Evolutionary conservation across 345 rosid genomes (phyloP).

Genomic region (Litchi chinensis): DNA sequence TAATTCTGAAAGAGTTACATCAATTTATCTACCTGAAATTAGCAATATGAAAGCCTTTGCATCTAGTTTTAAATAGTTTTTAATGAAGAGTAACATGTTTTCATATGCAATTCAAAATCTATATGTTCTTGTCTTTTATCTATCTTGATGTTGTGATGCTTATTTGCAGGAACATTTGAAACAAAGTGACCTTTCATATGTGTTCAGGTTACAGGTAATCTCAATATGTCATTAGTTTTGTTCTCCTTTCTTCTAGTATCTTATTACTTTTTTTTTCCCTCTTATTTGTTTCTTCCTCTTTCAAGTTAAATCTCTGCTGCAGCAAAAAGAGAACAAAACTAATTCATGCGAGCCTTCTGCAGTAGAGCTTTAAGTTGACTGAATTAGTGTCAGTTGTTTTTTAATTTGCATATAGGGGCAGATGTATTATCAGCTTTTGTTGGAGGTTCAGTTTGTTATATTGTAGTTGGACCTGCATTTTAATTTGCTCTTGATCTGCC

Average conservation of each 20-base stretch:
- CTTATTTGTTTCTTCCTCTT: background rate
- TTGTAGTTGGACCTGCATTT: background rate
- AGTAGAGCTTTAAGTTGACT: background rate
- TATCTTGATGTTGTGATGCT: conserved; percentile 20
- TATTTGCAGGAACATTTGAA: conserved; percentile 83
- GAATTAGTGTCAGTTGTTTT: background rate
- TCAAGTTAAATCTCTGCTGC: too few species aligned
- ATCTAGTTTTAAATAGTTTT: background rate
- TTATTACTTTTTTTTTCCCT: too few species aligned
- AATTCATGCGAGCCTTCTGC: background rate
- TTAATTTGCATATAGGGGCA: background rate
- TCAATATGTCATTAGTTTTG: conserved; percentile 8
- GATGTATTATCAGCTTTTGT: background rate
- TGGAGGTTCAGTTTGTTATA: background rate
- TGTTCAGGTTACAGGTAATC: conserved; percentile 88
- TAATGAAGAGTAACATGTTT: background rate
- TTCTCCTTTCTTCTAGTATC: background rate
- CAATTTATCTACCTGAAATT: background rate
- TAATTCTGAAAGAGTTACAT: background rate
- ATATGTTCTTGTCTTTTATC: conserved; percentile 6
- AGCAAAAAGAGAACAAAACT: too few species aligned
- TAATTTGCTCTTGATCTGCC: conserved; percentile 2
- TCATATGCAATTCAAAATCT: background rate
- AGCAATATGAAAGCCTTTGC: conserved; percentile 4
- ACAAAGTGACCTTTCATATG: conserved; percentile 88